Percentiles rank a stretch among this genome's conserved stretches.
Evolutionary conservation across 495 filamentous ascomycete species (phyloP).

Genomic region (Neurospora sublineolata): DNA sequence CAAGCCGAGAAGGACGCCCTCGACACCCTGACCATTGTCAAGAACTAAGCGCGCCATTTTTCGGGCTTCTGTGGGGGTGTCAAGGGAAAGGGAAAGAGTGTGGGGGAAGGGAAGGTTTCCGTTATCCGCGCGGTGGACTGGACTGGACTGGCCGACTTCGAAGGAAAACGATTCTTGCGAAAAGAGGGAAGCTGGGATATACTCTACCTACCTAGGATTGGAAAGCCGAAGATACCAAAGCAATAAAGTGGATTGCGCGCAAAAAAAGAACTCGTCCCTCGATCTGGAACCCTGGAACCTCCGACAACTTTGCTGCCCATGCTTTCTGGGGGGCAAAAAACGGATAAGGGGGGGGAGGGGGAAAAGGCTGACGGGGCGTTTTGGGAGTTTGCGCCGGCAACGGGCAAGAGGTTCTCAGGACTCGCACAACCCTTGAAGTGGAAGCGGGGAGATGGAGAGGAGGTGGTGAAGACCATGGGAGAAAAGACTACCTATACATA

Average conservation of each 20-base stretch:
- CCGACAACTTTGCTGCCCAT: background rate
- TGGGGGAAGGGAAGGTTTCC: background rate
- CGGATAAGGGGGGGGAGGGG: background rate
- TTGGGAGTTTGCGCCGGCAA: background rate
- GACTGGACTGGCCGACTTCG: background rate
- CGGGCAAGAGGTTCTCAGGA: background rate
- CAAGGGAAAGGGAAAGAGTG: background rate
- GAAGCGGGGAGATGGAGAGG: background rate
- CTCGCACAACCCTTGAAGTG: background rate
- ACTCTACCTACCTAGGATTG: background rate
- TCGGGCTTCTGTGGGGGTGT: background rate
- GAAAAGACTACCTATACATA: background rate
- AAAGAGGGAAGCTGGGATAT: background rate
- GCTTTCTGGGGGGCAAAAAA: background rate
- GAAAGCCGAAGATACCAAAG: background rate
- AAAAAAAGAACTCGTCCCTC: background rate
- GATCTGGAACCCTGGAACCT: background rate
- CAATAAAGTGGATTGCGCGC: background rate
- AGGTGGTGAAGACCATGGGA: background rate
- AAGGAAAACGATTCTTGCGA: background rate
- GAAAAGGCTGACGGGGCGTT: background rate
- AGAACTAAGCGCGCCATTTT: constrained; percentile 16
- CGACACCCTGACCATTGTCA: constrained; percentile 63
- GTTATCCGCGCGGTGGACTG: background rate
- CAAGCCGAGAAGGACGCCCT: constrained; percentile 68